These are phyloP conservation scores for Cotoneaster glaucophyllus DNA, from an alignment of 306 rosid species.

Conservation along the genomic window DNA sequence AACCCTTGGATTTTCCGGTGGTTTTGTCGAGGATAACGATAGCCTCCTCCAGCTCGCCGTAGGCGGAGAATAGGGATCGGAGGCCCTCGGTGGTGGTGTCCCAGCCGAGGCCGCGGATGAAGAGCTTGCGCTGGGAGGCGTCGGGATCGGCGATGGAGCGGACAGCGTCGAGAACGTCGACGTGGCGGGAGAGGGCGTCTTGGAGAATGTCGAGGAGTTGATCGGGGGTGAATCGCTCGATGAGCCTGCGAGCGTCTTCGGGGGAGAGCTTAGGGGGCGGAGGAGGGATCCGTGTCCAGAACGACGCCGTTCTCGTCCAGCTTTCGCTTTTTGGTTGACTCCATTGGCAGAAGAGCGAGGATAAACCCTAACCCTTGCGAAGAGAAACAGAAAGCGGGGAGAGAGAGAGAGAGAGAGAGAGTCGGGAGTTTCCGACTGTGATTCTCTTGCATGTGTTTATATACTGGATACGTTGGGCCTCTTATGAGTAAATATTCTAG, in stretches of 20 bases:
- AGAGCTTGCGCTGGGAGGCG: conserved; percentile 81
- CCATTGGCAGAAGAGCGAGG: conserved; percentile 37
- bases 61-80: conserved; percentile 78
- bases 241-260: conserved; percentile 66
- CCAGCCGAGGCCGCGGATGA: conserved; percentile 94
- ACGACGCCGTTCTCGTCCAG: conserved; percentile 72
- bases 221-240: conserved; percentile 67
- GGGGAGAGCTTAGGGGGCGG: conserved; percentile 32
- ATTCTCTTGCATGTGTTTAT: background rate
- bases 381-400: background rate
- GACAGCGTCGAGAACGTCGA: conserved; percentile 70
- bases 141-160: conserved; percentile 68
- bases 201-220: conserved; percentile 73
- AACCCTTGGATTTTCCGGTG: conserved; percentile 82
- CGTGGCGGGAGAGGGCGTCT: conserved; percentile 61
- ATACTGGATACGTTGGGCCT: too few species aligned
- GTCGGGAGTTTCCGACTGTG: background rate
- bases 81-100: conserved; percentile 91
- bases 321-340: conserved; percentile 76
- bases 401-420: background rate
- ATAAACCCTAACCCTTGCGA: conserved; percentile 48
- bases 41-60: conserved; percentile 90
- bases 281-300: background rate
- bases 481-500: too few species aligned
- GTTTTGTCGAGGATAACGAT: conserved; percentile 76